phyloP scores from a whole-genome alignment of 495 filamentous ascomycete species.

The Echria macrotheca region DNA sequence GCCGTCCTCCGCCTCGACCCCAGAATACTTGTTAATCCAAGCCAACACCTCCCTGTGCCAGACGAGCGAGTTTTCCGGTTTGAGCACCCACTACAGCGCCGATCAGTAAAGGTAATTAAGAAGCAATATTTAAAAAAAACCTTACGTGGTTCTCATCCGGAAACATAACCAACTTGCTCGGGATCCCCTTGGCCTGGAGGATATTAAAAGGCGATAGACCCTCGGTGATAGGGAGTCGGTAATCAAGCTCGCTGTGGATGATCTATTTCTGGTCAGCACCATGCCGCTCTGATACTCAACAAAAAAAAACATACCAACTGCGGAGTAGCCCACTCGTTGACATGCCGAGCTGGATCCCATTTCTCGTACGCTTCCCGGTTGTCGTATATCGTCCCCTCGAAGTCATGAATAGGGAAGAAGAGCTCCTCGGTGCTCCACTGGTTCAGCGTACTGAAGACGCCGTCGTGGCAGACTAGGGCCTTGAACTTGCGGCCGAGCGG shows the following conservation, averaged over 20 bases:
- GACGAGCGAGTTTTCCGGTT: slow-evolving; percentile 82
- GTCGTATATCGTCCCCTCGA: slow-evolving; percentile 71
- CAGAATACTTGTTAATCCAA: slow-evolving; percentile 83
- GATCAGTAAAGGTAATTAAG: no score
- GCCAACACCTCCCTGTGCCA: slow-evolving; percentile 88
- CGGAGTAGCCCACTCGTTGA: slow-evolving; percentile 72
- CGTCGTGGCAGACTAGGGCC: slow-evolving; percentile 87
- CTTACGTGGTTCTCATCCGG: slow-evolving; percentile 69
- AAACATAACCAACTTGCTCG: slow-evolving; percentile 74
- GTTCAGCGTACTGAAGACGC: slow-evolving; percentile 72
- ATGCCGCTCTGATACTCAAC: no score
- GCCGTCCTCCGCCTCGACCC: slow-evolving; percentile 34
- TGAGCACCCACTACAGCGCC: slow-evolving; percentile 72
- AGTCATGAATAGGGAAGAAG: slow-evolving; percentile 82
- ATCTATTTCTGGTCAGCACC: no score
- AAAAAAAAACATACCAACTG: slow-evolving; percentile 57
- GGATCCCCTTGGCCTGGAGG: slow-evolving; percentile 65
- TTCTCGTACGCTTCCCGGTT: slow-evolving; percentile 65
- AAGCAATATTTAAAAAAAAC: no score
- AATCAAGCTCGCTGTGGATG: slow-evolving; percentile 90
- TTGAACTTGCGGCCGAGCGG: slow-evolving; percentile 73
- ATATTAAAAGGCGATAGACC: slow-evolving; percentile 86
- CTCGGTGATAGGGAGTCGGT: slow-evolving; percentile 76
- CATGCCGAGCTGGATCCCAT: slow-evolving; percentile 73
- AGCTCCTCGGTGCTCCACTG: slow-evolving; percentile 78